phyloP scores from a whole-genome alignment of 306 rosid species.

The Ziziphus jujuba region DNA sequence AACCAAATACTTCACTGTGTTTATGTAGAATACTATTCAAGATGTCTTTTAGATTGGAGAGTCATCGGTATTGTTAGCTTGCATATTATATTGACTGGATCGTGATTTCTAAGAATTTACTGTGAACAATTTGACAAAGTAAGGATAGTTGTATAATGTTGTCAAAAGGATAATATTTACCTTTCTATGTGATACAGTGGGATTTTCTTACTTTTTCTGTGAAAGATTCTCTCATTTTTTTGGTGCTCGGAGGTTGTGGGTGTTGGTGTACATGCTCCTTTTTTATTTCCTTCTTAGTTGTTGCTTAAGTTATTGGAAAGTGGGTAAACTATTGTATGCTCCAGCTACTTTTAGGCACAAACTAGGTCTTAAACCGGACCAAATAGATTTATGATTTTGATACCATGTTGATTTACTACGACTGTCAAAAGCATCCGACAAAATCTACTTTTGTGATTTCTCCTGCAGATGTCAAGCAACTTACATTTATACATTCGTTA shows the following conservation, averaged over 20 bases:
- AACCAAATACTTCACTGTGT: not conserved
- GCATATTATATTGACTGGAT: not conserved
- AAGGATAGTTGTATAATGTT: not conserved
- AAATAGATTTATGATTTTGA: not conserved
- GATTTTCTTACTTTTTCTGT: not conserved
- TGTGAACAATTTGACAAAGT: not conserved
- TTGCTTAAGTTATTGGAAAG: too few species aligned
- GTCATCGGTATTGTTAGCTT: not conserved
- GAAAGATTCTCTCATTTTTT: not conserved
- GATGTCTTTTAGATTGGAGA: constrained; percentile 9
- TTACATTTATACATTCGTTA: constrained; percentile 10
- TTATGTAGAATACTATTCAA: not conserved
- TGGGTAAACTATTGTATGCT: too few species aligned
- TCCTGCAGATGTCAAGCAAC: constrained; percentile 15
- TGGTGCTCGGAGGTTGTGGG: not conserved
- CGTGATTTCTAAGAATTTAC: not conserved
- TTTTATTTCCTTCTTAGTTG: not conserved
- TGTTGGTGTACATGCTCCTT: not conserved
- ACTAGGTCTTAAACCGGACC: not conserved
- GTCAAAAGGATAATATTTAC: not conserved
- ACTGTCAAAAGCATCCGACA: not conserved
- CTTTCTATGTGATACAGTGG: too few species aligned
- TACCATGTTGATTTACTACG: not conserved
- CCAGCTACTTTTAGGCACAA: too few species aligned
- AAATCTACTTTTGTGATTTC: constrained; percentile 1